Conservation (phyloP, 108 stramenopile species). For the Fragilariopsis cylindrus region DNA sequence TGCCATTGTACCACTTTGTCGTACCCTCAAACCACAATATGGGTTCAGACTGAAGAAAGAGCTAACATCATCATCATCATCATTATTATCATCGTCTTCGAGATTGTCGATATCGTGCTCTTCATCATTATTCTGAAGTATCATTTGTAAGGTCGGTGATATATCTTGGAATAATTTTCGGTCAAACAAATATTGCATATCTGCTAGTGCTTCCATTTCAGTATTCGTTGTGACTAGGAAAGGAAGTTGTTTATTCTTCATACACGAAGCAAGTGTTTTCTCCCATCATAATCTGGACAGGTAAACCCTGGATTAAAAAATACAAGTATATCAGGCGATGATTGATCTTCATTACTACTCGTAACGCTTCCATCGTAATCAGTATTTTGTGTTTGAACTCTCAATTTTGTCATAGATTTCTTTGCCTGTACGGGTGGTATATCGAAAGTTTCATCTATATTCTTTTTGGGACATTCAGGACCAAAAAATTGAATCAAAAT, state of each 20-base stretch:
- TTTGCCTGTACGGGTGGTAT: constrained; percentile 37
- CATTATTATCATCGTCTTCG: constrained; percentile 24
- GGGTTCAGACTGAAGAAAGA: constrained; percentile 82
- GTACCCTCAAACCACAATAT: constrained; percentile 69
- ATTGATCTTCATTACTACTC: background rate
- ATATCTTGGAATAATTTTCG: constrained; percentile 45
- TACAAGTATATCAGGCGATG: constrained; percentile 67
- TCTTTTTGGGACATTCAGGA: constrained; percentile 64
- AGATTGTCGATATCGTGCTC: constrained; percentile 11
- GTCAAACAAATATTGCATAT: constrained; percentile 69
- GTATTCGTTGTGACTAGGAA: constrained; percentile 88
- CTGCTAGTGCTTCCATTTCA: constrained; percentile 83
- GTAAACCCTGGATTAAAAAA: constrained; percentile 92
- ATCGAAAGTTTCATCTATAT: constrained; percentile 25
- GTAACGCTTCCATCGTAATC: constrained; percentile 36
- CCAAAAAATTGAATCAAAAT: constrained; percentile 75
- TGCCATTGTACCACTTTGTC: constrained; percentile 90
- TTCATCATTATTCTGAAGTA: constrained; percentile 27
- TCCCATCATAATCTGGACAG: constrained; percentile 88
- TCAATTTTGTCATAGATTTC: constrained; percentile 23
- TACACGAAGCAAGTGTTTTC: constrained; percentile 43
- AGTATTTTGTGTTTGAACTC: constrained; percentile 22
- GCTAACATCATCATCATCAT: constrained; percentile 16
- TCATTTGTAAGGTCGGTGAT: constrained; percentile 38
- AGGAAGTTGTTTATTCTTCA: constrained; percentile 42